These are phyloP conservation scores for Pezicula radicicola DNA, from an alignment of 2,329 filamentous ascomycete species.

Conservation along the genomic window DNA sequence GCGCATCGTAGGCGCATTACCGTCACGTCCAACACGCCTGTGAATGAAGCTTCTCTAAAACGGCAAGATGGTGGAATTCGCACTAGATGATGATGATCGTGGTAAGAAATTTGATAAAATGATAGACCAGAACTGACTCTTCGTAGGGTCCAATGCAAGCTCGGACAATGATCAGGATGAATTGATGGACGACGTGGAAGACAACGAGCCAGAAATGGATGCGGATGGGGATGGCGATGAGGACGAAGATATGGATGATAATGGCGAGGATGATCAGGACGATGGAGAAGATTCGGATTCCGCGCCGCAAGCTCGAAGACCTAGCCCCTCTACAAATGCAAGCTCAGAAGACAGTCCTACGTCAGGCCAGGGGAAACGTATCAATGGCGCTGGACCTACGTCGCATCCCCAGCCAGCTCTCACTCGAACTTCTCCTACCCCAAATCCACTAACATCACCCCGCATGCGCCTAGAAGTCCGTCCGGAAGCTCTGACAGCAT, in stretches of 20 bases:
- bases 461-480: conserved; percentile 61
- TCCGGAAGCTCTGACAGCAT: conserved; percentile 74
- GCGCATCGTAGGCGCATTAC: too few relatives aligned
- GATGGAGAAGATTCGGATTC: conserved; percentile 53
- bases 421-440: conserved; percentile 27
- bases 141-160: conserved; percentile 36
- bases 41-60: conserved; percentile 10
- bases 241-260: conserved; percentile 28
- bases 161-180: conserved; percentile 54
- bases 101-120: conserved; percentile 12
- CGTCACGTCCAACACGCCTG: conserved; percentile 2
- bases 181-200: conserved; percentile 48
- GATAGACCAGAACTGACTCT: conserved; percentile 4
- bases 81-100: conserved; percentile 29
- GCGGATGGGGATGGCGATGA: conserved; percentile 29
- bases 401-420: conserved; percentile 25
- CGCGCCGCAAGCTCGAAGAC: conserved; percentile 29
- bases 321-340: conserved; percentile 22
- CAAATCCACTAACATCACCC: conserved; percentile 35
- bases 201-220: conserved; percentile 30
- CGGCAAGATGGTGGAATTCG: conserved; percentile 25
- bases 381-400: conserved; percentile 24
- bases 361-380: conserved; percentile 8
- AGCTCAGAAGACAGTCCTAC: conserved; percentile 23
- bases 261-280: conserved; percentile 32